A percentile compares a stretch with the other conserved stretches of the same genome.
phyloP scores from a whole-genome alignment of 805 yeast genomes.

The Saccharomycopsis fodiens region DNA sequence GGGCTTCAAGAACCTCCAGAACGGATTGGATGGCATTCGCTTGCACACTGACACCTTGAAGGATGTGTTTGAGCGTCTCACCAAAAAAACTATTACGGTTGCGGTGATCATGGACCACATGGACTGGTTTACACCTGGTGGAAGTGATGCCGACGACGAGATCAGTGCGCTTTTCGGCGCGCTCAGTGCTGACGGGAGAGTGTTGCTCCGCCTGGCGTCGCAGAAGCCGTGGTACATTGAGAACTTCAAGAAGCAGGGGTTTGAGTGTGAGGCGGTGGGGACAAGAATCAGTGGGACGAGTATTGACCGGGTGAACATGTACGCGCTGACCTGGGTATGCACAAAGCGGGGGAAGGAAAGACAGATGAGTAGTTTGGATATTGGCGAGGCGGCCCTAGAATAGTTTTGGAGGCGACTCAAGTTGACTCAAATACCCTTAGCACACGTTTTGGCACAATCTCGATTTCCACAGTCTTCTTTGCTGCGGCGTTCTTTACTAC shows the following conservation, averaged over 20 bases:
- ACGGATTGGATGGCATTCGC: conserved; percentile 61
- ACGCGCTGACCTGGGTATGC: conserved; percentile 84
- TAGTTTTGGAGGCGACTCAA: no score
- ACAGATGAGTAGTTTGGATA: conserved; percentile 25
- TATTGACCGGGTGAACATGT: conserved; percentile 80
- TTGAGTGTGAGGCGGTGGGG: conserved; percentile 61
- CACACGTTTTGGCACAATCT: no score
- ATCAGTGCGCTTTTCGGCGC: conserved; percentile 57
- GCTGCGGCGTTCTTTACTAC: no score
- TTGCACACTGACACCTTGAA: conserved; percentile 73
- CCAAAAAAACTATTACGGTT: conserved; percentile 56
- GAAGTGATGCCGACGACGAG: conserved; percentile 57
- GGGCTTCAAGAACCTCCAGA: conserved; percentile 32
- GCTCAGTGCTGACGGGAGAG: conserved; percentile 61
- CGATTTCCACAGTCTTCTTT: no score
- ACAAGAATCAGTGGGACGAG: conserved; percentile 54
- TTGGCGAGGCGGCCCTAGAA: conserved; percentile 2
- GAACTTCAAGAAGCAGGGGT: conserved; percentile 61
- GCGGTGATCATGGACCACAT: conserved; percentile 87
- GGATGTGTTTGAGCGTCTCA: conserved; percentile 64
- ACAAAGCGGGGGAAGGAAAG: conserved; percentile 35
- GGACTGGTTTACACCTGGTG: conserved; percentile 80
- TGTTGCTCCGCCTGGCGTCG: conserved; percentile 69
- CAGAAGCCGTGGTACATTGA: conserved; percentile 70
- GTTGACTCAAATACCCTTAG: no score